These are phyloP conservation scores for Aspergillus pseudonomiae DNA, from an alignment of 2,329 filamentous ascomycete species.

Conservation along the genomic window DNA sequence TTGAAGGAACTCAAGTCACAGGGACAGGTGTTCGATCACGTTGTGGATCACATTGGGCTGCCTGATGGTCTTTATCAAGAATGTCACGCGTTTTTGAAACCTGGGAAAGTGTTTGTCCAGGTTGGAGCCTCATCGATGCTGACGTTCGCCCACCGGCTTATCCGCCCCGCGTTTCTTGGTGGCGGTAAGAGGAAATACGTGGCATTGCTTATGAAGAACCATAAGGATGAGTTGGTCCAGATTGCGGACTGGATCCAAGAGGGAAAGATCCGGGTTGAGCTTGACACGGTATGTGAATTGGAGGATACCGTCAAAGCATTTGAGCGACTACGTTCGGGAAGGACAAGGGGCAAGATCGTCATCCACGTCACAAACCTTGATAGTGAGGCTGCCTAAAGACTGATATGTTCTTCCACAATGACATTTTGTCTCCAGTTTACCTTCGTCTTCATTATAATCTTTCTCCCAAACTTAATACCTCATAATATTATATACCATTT, in stretches of 20 bases:
- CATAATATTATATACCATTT: background rate
- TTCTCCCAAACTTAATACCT: background rate
- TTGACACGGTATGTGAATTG: slow-evolving; percentile 60
- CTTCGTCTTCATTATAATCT: background rate
- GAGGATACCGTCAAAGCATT: slow-evolving; percentile 62
- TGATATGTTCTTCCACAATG: background rate
- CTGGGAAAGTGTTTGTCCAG: slow-evolving; percentile 56
- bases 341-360: slow-evolving; percentile 64
- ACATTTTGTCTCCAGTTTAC: background rate
- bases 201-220: slow-evolving; percentile 39
- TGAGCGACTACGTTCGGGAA: slow-evolving; percentile 59
- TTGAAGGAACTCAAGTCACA: slow-evolving; percentile 49
- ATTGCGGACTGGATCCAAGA: slow-evolving; percentile 51
- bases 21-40: slow-evolving; percentile 55
- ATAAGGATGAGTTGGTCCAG: slow-evolving; percentile 50
- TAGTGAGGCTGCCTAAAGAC: background rate
- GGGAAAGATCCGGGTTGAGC: slow-evolving; percentile 57
- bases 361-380: slow-evolving; percentile 35
- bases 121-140: slow-evolving; percentile 48
- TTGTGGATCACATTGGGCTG: slow-evolving; percentile 62
- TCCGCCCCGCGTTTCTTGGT: slow-evolving; percentile 53
- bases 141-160: slow-evolving; percentile 39
- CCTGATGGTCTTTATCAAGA: slow-evolving; percentile 57
- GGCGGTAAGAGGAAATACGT: slow-evolving; percentile 49
- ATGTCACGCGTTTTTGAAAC: slow-evolving; percentile 54